These are phyloP conservation scores for Alisma plantagoaquatica DNA, from an alignment of 106 monocot genomes.

Conservation along the genomic window DNA sequence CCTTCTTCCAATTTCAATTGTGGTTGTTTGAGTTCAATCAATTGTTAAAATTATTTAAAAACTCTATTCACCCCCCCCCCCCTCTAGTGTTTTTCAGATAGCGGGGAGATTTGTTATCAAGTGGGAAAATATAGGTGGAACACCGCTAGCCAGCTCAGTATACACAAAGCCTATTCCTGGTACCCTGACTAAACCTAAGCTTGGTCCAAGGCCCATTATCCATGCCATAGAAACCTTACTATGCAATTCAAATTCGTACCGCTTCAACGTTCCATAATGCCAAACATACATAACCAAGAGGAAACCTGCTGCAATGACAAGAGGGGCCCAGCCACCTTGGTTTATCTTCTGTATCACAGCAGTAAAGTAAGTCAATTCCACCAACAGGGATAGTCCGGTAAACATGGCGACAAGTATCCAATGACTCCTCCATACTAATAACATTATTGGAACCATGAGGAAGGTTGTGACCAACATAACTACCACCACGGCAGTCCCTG, in stretches of 20 bases:
- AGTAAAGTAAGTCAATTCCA: conserved; percentile 80
- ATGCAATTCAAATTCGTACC: conserved; percentile 79
- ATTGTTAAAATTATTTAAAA: too few species aligned
- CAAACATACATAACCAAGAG: conserved; percentile 74
- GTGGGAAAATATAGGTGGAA: conserved; percentile 89
- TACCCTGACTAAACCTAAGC: conserved; percentile 69
- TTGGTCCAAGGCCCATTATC: conserved; percentile 74
- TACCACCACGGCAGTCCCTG: conserved; percentile 83
- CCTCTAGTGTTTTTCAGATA: too few species aligned
- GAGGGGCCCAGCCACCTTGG: conserved; percentile 89
- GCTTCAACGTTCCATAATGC: conserved; percentile 68
- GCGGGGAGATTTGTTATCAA: conserved; percentile 80
- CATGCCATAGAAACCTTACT: conserved; percentile 83
- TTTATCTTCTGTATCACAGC: conserved; percentile 68
- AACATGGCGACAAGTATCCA: conserved; percentile 59
- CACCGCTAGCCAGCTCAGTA: conserved; percentile 71
- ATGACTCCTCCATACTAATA: conserved; percentile 84
- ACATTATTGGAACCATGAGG: conserved; percentile 83
- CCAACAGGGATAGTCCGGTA: conserved; percentile 47
- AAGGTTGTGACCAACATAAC: conserved; percentile 92
- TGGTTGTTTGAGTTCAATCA: too few species aligned
- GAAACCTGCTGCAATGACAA: conserved; percentile 56
- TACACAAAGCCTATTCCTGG: conserved; percentile 86
- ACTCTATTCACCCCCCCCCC: too few species aligned
- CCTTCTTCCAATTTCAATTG: too few species aligned